Evolutionary conservation across 192 early-diverging fungal genomes (phyloP).

Genomic region (Podila epicladia): DNA sequence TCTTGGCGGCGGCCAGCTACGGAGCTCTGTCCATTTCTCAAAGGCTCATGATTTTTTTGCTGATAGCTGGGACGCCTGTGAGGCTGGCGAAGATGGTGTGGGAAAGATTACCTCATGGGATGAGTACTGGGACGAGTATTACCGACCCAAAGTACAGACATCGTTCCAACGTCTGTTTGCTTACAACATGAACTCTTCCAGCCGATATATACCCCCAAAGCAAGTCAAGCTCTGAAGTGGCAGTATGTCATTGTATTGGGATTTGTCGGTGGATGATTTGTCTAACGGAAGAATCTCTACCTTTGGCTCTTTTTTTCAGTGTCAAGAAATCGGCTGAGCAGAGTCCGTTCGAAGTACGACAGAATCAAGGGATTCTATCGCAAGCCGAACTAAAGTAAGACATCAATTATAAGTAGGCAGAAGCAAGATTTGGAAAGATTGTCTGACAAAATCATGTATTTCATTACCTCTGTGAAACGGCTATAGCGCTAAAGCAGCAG

Average conservation of each 20-base stretch:
- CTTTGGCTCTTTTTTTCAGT: conserved; percentile 5
- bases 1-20: background rate
- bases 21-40: background rate
- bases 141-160: conserved; percentile 80
- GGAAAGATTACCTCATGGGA: conserved; percentile 25
- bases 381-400: conserved; percentile 48
- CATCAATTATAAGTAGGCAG: background rate
- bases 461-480: background rate
- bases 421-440: background rate
- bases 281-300: background rate
- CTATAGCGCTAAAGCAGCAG: conserved; percentile 25
- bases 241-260: background rate
- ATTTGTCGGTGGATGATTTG: background rate
- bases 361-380: conserved; percentile 22
- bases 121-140: conserved; percentile 89
- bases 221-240: conserved; percentile 1
- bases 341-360: conserved; percentile 45
- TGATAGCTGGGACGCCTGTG: conserved; percentile 17
- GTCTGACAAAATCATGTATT: background rate
- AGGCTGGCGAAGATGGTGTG: background rate
- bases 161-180: conserved; percentile 84
- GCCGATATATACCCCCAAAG: conserved; percentile 58
- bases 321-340: conserved; percentile 39
- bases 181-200: conserved; percentile 88
- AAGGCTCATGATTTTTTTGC: background rate